Conservation (phyloP, 352 stramenopile genomes). For the Globisporangium lucens region DNA sequence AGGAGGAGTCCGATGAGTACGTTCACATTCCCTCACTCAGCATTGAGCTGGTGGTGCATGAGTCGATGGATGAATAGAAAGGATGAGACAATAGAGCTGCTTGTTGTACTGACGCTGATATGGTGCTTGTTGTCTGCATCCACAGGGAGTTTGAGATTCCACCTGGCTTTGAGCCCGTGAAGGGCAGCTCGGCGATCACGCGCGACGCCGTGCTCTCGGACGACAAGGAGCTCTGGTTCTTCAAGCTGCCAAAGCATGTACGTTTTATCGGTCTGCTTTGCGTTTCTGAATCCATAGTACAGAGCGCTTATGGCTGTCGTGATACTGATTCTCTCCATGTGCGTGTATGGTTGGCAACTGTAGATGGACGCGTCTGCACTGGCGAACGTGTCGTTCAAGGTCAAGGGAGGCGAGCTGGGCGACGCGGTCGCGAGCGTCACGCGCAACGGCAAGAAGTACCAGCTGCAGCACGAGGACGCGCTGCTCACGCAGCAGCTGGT, state of each 20-base stretch:
- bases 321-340: not conserved
- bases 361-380: constrained; percentile 71
- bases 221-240: constrained; percentile 87
- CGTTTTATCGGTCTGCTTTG: constrained; percentile 16
- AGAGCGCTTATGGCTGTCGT: not conserved
- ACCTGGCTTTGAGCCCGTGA: constrained; percentile 60
- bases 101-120: not conserved
- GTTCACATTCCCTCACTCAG: constrained; percentile 2
- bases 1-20: constrained; percentile 59
- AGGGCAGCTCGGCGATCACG: constrained; percentile 53
- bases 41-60: not conserved
- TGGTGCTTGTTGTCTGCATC: constrained; percentile 3
- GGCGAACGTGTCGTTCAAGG: constrained; percentile 66
- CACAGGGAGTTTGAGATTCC: constrained; percentile 80
- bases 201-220: constrained; percentile 56
- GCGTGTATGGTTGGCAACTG: not conserved
- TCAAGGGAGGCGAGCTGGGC: constrained; percentile 34
- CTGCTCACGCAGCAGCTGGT: constrained; percentile 73
- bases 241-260: constrained; percentile 81
- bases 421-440: constrained; percentile 41
- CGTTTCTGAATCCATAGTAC: not conserved
- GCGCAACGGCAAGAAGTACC: constrained; percentile 46
- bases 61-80: not conserved
- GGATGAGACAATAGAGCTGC: not conserved
- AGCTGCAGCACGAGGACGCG: constrained; percentile 53